A percentile compares a stretch with the other conserved stretches of the same genome.
phyloP scores from a whole-genome alignment of 106 monocot species.

The Dioscorea zingiberensis region DNA sequence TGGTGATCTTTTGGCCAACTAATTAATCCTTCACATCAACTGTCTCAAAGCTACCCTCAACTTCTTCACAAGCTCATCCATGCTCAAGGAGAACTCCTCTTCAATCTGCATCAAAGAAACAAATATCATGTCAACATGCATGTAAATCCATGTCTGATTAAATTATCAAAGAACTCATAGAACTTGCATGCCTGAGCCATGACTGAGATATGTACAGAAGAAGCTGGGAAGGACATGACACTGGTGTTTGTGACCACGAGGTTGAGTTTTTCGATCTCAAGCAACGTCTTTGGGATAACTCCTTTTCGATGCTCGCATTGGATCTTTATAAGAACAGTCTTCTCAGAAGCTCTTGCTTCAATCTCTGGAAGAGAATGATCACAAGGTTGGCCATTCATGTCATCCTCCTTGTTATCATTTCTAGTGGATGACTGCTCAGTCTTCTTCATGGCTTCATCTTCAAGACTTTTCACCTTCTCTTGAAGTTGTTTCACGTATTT shows the following conservation, averaged over 20 bases:
- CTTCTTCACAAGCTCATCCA: conserved; percentile 69
- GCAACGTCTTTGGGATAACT: conserved; percentile 29
- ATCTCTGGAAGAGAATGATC: conserved; percentile 41
- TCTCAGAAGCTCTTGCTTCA: conserved; percentile 42
- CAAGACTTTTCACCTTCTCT: conserved; percentile 42
- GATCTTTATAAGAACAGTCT: conserved; percentile 36
- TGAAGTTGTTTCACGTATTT: conserved; percentile 64
- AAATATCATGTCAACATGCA: background rate
- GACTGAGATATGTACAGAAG: conserved; percentile 46
- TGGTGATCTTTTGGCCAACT: background rate
- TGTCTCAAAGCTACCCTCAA: conserved; percentile 40
- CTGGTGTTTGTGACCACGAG: conserved; percentile 39
- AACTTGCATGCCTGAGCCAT: conserved; percentile 39
- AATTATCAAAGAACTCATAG: too few species aligned
- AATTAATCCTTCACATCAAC: conserved; percentile 23
- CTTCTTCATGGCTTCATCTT: conserved; percentile 25
- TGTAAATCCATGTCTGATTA: too few species aligned
- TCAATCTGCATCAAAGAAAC: conserved; percentile 42
- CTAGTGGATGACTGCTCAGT: conserved; percentile 26
- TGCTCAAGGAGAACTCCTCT: conserved; percentile 64
- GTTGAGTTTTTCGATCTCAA: conserved; percentile 49
- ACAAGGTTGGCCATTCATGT: conserved; percentile 3
- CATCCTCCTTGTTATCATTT: conserved; percentile 24
- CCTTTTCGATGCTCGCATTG: conserved; percentile 58
- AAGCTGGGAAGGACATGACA: conserved; percentile 42